Evolutionary conservation across 2,329 filamentous ascomycete genomes (phyloP), one percentile per base, ranked within the genome.

Genomic region (Phaeosphaeria sp.): DNA sequence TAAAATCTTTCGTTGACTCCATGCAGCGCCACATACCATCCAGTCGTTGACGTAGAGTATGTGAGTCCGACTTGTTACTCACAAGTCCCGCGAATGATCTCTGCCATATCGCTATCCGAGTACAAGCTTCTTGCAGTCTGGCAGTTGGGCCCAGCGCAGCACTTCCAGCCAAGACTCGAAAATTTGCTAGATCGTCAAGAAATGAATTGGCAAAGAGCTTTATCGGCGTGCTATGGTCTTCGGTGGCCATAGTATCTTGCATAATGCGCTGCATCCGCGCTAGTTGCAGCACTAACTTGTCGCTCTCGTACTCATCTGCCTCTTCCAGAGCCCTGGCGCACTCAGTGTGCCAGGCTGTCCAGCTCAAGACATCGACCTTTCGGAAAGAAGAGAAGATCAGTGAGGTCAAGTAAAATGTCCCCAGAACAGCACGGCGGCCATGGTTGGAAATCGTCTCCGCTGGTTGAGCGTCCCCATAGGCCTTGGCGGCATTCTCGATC

Each of bases 351-450:
- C 56, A 55, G 2, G 56, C 17, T 3, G 56, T 54, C 56, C 56
- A 58, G 2, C 18, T 42, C 18, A 49, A 30, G 17, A 21, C 18
- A 18, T 58, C 56, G 1, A 40, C 44, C 21, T 58, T 58, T 33
- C 51, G 36, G 48, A 58, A 58, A 6, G 43, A 49, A 15, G 54
- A 52, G 44, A 51, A 52, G 15, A 52, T 30, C 15, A 27, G 39
- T 6, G 55, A 58, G 9, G 49, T 50, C 1, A 61, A 8, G 43
- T 58, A 59, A 39, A 56, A 61, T 6, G 40, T 51, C 15, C 56
- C 59, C 8, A 61, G 15, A 6, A 55, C 49, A 20, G 56, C 59
- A 13, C 59, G 48, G 18, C 49, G 39, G 39, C 58, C 59, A 17
- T 59, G 51, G n/a, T 61, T 55, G 17, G 33, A 45, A 22, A 61